These are phyloP conservation scores for Acacia confusa DNA, from an alignment of 306 rosid genomes.

Conservation along the genomic window DNA sequence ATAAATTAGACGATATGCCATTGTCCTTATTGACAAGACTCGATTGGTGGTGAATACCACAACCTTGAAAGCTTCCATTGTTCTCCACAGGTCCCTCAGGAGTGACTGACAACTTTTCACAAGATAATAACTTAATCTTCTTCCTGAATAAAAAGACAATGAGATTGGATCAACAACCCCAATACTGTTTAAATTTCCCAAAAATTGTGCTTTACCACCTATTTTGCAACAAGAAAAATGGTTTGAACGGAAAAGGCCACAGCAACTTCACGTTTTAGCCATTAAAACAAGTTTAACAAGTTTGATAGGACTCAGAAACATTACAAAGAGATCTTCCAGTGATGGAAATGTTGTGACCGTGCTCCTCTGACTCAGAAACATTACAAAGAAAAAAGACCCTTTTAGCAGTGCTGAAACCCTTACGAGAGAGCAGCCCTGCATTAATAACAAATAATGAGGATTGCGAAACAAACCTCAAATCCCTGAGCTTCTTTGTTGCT, in stretches of 20 bases:
- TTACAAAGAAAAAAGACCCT: not conserved
- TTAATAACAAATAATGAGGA: not conserved
- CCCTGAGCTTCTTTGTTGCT: constrained; percentile 56
- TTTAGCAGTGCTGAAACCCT: not conserved
- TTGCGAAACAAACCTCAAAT: constrained; percentile 54
- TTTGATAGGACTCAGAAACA: not conserved
- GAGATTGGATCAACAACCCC: constrained; percentile 25
- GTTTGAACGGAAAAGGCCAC: not conserved
- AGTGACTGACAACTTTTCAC: constrained; percentile 40
- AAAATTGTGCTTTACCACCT: constrained; percentile 1
- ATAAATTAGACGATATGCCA: constrained; percentile 40
- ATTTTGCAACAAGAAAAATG: not conserved
- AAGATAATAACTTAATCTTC: constrained; percentile 58
- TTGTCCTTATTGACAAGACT: constrained; percentile 41
- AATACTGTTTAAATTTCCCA: constrained; percentile 1
- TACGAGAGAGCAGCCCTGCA: not conserved
- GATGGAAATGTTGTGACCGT: not conserved
- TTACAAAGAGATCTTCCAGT: not conserved
- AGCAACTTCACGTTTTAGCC: not conserved
- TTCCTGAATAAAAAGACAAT: constrained; percentile 54
- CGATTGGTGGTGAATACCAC: constrained; percentile 26
- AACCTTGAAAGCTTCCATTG: constrained; percentile 39
- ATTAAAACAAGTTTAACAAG: not conserved
- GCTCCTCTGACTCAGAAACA: constrained; percentile 12
- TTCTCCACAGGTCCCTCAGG: constrained; percentile 38